phyloP scores from a whole-genome alignment of 179 eudicot genomes.

The Patellifolia procumbens region DNA sequence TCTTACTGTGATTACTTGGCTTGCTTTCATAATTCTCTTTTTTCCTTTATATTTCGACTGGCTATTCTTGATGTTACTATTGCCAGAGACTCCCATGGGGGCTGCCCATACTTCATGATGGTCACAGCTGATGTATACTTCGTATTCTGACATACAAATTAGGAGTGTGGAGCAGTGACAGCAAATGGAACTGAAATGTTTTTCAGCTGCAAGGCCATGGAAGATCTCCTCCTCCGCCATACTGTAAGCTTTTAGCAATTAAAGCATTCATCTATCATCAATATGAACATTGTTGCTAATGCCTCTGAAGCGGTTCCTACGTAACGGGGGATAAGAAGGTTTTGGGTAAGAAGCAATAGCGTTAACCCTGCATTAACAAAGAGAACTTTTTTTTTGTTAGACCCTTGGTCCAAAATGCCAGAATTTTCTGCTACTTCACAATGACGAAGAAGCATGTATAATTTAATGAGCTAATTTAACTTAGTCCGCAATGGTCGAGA shows the following conservation, averaged over 20 bases:
- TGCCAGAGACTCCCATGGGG: neutral
- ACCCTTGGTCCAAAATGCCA: neutral
- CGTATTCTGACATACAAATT: neutral
- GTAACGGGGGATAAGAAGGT: neutral
- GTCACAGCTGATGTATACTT: constrained; percentile 18
- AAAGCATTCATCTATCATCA: neutral
- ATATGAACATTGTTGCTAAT: neutral
- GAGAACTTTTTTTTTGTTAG: neutral
- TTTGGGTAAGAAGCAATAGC: neutral
- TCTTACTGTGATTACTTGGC: neutral
- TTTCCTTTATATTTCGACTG: too few relatives aligned
- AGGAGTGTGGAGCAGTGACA: constrained; percentile 92
- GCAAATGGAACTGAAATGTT: constrained; percentile 51
- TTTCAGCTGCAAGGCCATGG: constrained; percentile 70
- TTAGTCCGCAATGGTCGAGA: neutral
- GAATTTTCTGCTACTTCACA: neutral
- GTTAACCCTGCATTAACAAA: neutral
- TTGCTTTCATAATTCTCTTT: neutral
- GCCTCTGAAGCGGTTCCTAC: neutral
- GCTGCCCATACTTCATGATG: neutral
- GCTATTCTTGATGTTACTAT: neutral
- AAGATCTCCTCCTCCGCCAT: constrained; percentile 77
- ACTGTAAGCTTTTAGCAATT: constrained; percentile 47
- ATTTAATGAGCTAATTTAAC: neutral
- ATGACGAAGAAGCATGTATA: neutral